Conservation (phyloP, 495 filamentous ascomycete genomes). For the Aspergillus homomorphus region DNA sequence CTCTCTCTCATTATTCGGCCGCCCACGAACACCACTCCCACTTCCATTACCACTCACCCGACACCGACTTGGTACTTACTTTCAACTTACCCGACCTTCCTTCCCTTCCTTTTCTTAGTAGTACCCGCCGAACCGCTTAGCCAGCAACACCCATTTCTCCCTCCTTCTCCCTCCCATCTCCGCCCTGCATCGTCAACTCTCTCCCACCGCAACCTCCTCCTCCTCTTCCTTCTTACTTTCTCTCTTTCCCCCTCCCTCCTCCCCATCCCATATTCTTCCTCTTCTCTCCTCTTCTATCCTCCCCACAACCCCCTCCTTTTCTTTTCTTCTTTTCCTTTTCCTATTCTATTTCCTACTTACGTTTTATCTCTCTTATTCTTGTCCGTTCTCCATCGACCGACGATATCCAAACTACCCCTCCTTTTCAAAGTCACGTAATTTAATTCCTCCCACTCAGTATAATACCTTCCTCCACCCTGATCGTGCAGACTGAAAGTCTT, state of each 20-base stretch:
- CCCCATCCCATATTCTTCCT: conserved; percentile 4
- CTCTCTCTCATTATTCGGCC: not conserved
- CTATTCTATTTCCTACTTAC: conserved; percentile 11
- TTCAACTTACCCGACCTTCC: not conserved
- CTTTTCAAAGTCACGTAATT: conserved; percentile 14
- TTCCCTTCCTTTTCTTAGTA: not conserved
- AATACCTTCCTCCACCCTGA: not conserved
- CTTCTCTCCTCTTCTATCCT: conserved; percentile 16
- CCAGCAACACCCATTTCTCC: not conserved
- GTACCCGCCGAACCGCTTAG: conserved; percentile 3
- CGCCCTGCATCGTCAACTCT: not conserved
- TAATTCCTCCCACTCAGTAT: conserved; percentile 1
- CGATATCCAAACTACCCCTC: conserved; percentile 22
- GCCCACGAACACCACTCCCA: too few relatives aligned
- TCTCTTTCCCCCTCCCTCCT: conserved; percentile 1
- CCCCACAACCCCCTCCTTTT: conserved; percentile 10
- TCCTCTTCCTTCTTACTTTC: not conserved
- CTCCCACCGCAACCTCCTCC: not conserved
- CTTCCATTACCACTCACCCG: too few relatives aligned
- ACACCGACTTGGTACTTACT: too few relatives aligned
- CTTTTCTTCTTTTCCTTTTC: conserved; percentile 12
- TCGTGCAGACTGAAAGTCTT: not conserved
- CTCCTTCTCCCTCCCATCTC: not conserved
- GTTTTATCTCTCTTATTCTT: conserved; percentile 23
- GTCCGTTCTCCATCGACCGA: conserved; percentile 3